These are phyloP conservation scores for Metarhizium brunneum DNA, from an alignment of 2,329 filamentous ascomycete genomes.

Conservation along the genomic window DNA sequence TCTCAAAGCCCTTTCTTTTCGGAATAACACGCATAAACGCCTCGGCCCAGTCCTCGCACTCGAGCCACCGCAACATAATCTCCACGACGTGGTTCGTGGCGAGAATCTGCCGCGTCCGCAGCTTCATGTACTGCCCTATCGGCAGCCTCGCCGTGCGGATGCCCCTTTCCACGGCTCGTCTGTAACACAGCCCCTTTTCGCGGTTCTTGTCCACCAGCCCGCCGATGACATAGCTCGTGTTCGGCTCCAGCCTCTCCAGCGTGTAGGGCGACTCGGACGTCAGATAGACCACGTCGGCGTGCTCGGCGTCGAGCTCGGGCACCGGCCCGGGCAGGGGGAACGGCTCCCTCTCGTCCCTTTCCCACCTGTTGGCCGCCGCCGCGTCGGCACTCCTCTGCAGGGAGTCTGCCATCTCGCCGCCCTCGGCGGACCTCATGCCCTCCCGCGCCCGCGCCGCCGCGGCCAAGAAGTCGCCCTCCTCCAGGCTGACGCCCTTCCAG, in stretches of 20 bases:
- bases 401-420: slow-evolving; percentile 51
- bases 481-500: slow-evolving; percentile 73
- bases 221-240: slow-evolving; percentile 87
- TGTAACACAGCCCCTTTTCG: slow-evolving; percentile 90
- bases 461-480: slow-evolving; percentile 63
- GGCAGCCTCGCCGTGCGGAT: slow-evolving; percentile 85
- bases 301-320: slow-evolving; percentile 21
- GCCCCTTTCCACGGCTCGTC: slow-evolving; percentile 61
- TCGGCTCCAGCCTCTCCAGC: slow-evolving; percentile 71
- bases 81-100: slow-evolving; percentile 95
- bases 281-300: slow-evolving; percentile 64
- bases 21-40: slow-evolving; percentile 86
- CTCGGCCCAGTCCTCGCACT: slow-evolving; percentile 81
- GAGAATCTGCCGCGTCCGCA: slow-evolving; percentile 77
- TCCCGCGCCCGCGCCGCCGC: slow-evolving; percentile 57
- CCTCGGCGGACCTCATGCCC: slow-evolving; percentile 45
- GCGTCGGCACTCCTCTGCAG: slow-evolving; percentile 33
- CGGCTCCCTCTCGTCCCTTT: slow-evolving; percentile 21
- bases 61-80: slow-evolving; percentile 91
- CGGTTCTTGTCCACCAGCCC: slow-evolving; percentile 94
- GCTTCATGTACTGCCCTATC: slow-evolving; percentile 90
- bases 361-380: slow-evolving; percentile 16
- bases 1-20: slow-evolving; percentile 71
- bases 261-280: slow-evolving; percentile 86
- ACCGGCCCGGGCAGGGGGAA: slow-evolving; percentile 25